Evolutionary conservation across 179 eudicot species (phyloP).

Genomic region (Silene coronaria): DNA sequence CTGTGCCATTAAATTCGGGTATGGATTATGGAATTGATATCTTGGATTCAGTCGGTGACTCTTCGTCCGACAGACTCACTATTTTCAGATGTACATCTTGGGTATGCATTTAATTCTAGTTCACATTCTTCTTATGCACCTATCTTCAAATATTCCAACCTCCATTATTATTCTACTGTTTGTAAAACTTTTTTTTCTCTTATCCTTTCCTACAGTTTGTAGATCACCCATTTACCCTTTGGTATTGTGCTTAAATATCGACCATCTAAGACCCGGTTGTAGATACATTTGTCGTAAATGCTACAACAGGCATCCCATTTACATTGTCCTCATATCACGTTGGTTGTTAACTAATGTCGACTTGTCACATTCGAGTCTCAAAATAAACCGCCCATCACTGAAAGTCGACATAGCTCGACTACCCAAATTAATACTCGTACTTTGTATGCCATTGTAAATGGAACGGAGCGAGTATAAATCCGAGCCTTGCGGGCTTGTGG

Average conservation of each 20-base stretch:
- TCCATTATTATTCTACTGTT: background rate
- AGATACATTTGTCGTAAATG: background rate
- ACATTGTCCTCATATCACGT: no score
- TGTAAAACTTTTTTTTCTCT: background rate
- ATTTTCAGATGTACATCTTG: slow-evolving; percentile 4
- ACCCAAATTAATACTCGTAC: background rate
- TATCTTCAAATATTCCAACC: background rate
- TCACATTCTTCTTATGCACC: background rate
- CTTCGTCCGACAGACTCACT: background rate
- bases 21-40: slow-evolving; percentile 12
- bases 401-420: background rate
- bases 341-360: background rate
- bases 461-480: no score
- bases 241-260: background rate
- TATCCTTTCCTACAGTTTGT: background rate
- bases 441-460: background rate
- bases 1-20: slow-evolving; percentile 14
- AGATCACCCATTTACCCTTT: background rate
- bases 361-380: background rate
- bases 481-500: no score
- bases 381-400: no score
- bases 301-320: background rate
- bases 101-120: background rate
- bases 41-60: slow-evolving; percentile 18
- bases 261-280: background rate